These are phyloP conservation scores for Eucalyptus virginea DNA, from an alignment of 345 rosid genomes.

Conservation along the genomic window DNA sequence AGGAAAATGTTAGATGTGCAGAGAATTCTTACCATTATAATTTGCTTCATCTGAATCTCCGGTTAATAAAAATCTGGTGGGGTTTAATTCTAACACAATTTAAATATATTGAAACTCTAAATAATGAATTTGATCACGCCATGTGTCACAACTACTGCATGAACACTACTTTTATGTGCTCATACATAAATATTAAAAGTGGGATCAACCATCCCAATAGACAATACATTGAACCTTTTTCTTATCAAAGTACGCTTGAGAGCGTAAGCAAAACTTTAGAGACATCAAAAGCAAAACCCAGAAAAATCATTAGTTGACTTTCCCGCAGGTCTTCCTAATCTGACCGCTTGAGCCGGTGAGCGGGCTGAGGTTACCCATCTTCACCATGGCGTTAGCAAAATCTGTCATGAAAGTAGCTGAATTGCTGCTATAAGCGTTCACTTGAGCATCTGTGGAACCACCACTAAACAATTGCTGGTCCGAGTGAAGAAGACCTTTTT, in stretches of 20 bases:
- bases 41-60: not conserved
- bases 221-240: not conserved
- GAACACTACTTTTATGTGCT: not conserved
- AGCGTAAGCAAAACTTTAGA: not conserved
- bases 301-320: constrained; percentile 4
- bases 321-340: constrained; percentile 32
- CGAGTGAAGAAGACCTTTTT: constrained; percentile 49
- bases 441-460: constrained; percentile 38
- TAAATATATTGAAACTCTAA: not conserved
- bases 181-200: not conserved
- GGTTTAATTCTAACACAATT: not conserved
- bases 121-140: not conserved
- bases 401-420: constrained; percentile 13
- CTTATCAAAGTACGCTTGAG: not conserved
- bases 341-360: constrained; percentile 36
- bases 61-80: not conserved
- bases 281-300: not conserved
- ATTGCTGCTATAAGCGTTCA: constrained; percentile 23
- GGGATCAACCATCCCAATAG: not conserved
- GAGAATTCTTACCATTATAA: not conserved
- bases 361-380: constrained; percentile 37
- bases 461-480: constrained; percentile 51
- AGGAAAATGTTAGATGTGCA: not conserved
- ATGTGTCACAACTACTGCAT: not conserved
- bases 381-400: constrained; percentile 40